Percentiles rank a stretch among this genome's conserved stretches.
phyloP scores from a whole-genome alignment of 139 green algal genomes.

The Nannochloris sp. region DNA sequence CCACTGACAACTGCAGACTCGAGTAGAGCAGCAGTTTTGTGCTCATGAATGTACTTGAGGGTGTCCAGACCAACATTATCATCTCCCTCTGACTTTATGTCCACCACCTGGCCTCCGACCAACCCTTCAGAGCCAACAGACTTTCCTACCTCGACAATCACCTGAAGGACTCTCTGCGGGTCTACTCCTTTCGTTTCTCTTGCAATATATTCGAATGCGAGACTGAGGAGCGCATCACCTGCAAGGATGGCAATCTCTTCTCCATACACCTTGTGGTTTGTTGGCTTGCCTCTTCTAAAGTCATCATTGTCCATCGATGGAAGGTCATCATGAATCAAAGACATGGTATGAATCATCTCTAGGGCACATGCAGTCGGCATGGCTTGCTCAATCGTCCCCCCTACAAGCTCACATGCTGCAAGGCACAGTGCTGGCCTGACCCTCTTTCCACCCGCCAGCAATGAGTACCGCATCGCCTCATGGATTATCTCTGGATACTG shows the following conservation, averaged over 20 bases:
- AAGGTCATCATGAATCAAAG: slow-evolving; percentile 71
- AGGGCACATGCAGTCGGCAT: slow-evolving; percentile 93
- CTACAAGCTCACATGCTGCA: slow-evolving; percentile 91
- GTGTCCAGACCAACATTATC: slow-evolving; percentile 77
- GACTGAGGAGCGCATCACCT: slow-evolving; percentile 89
- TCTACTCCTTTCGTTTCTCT: slow-evolving; percentile 71
- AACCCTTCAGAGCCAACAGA: slow-evolving; percentile 83
- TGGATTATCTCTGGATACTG: slow-evolving; percentile 83
- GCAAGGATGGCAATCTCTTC: slow-evolving; percentile 96
- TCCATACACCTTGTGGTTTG: slow-evolving; percentile 95
- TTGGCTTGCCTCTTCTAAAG: slow-evolving; percentile 86
- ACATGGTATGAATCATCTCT: slow-evolving; percentile 99
- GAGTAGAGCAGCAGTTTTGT: slow-evolving; percentile 97
- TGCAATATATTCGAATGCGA: slow-evolving; percentile 94
- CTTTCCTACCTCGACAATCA: slow-evolving; percentile 79
- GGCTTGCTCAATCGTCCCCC: slow-evolving; percentile 57
- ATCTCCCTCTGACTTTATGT: slow-evolving; percentile 85
- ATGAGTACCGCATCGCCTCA: slow-evolving; percentile 93
- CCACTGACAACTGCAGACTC: slow-evolving; percentile 89
- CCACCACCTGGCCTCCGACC: slow-evolving; percentile 93
- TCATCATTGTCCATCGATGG: slow-evolving; percentile 99
- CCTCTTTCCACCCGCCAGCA: slow-evolving; percentile 92
- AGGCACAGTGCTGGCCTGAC: slow-evolving; percentile 89
- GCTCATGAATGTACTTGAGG: slow-evolving; percentile 96
- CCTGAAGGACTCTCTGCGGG: slow-evolving; percentile 73